Percentiles rank a stretch among this genome's conserved stretches.
phyloP scores from a whole-genome alignment of 371 early-diverging fungal genomes.

The Mucor circinelloides region DNA sequence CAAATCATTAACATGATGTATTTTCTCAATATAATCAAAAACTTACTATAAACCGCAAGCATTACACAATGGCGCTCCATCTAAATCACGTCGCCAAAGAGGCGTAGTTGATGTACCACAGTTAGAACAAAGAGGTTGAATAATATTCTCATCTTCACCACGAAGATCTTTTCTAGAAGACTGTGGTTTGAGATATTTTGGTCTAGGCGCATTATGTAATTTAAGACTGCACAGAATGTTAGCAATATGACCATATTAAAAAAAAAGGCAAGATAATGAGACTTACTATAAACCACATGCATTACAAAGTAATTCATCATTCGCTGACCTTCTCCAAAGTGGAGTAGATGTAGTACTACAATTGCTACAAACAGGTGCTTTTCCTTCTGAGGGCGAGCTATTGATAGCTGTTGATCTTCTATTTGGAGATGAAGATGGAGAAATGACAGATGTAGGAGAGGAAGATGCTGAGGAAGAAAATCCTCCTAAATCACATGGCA shows the following conservation, averaged over 20 bases:
- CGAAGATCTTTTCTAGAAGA: conserved; percentile 25
- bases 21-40: background rate
- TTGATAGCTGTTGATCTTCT: conserved; percentile 15
- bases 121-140: conserved; percentile 75
- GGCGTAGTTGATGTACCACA: conserved; percentile 90
- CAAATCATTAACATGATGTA: background rate
- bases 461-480: conserved; percentile 2
- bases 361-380: conserved; percentile 70
- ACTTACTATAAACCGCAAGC: conserved; percentile 93
- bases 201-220: conserved; percentile 75
- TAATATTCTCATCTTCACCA: conserved; percentile 32
- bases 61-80: conserved; percentile 86
- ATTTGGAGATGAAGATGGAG: conserved; percentile 10
- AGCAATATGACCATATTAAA: background rate
- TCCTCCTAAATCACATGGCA: background rate
- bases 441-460: conserved; percentile 1
- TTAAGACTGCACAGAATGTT: conserved; percentile 40
- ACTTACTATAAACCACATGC: conserved; percentile 90
- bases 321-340: conserved; percentile 90
- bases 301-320: conserved; percentile 87
- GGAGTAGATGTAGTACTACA: conserved; percentile 91
- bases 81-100: conserved; percentile 89
- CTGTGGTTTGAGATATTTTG: conserved; percentile 45
- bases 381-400: conserved; percentile 22
- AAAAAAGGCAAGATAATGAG: background rate